phyloP scores from a whole-genome alignment of 345 rosid genomes.

The Linum lewisii region DNA sequence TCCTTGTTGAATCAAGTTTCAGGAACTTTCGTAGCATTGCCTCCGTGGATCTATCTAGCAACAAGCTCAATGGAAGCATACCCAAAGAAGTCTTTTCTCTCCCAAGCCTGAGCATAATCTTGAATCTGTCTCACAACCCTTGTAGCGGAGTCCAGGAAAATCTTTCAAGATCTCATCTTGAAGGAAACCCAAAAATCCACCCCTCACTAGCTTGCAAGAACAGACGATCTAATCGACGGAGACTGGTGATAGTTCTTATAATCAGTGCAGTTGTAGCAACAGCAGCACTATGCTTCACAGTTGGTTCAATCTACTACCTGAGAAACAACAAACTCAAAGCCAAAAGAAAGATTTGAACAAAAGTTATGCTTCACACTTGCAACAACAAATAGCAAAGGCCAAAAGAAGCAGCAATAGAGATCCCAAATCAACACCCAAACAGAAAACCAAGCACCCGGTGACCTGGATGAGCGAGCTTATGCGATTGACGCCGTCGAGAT shows the following conservation, averaged over 20 bases:
- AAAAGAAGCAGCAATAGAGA: too few species aligned
- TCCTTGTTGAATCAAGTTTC: constrained; percentile 29
- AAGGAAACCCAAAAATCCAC: constrained; percentile 26
- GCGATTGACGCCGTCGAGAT: too few species aligned
- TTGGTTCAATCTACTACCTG: constrained; percentile 10
- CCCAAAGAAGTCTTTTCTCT: constrained; percentile 33
- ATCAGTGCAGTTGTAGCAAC: constrained; percentile 9
- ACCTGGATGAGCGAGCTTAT: too few species aligned
- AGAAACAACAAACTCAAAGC: constrained; percentile 16
- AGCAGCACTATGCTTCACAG: constrained; percentile 11
- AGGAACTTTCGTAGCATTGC: constrained; percentile 29
- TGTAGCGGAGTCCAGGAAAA: constrained; percentile 22
- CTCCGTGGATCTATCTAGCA: constrained; percentile 40
- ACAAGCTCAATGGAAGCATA: constrained; percentile 37
- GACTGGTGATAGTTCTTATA: constrained; percentile 12
- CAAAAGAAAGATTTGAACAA: too few species aligned
- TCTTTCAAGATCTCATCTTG: constrained; percentile 16
- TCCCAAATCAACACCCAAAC: too few species aligned
- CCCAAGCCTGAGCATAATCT: constrained; percentile 24
- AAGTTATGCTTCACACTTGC: too few species aligned
- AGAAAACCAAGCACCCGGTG: too few species aligned
- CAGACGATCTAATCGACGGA: not conserved
- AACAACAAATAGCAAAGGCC: too few species aligned
- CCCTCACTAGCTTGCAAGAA: constrained; percentile 11
- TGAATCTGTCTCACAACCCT: constrained; percentile 38